Percentiles rank a stretch among this genome's conserved stretches.
Conservation (phyloP, 768 basidiomycete genomes). For the Clitopilus hobsonii region DNA sequence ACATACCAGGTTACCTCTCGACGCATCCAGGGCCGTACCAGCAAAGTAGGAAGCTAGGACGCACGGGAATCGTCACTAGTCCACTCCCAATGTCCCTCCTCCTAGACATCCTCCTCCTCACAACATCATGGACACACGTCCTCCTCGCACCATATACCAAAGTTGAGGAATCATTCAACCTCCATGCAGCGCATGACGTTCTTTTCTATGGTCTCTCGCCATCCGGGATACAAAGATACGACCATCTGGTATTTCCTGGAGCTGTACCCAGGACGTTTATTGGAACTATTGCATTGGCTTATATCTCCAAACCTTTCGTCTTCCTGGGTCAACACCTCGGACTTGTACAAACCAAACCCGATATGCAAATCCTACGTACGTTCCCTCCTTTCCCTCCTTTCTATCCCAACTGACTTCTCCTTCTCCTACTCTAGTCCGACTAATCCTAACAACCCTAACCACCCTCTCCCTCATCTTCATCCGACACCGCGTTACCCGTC, state of each 20-base stretch:
- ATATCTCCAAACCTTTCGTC: background rate
- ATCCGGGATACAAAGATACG: constrained; percentile 37
- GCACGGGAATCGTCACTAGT: no score
- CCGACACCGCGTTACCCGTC: constrained; percentile 51
- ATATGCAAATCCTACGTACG: constrained; percentile 70
- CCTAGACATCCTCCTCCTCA: background rate
- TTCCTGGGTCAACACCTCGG: constrained; percentile 11
- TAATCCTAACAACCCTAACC: constrained; percentile 65
- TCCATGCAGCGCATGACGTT: constrained; percentile 88
- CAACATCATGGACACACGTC: constrained; percentile 60
- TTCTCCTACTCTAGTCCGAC: constrained; percentile 51
- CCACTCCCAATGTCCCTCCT: no score
- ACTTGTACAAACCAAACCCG: constrained; percentile 41
- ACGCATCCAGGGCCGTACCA: no score
- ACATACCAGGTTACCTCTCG: no score
- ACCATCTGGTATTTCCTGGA: background rate
- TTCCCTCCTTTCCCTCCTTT: constrained; percentile 4
- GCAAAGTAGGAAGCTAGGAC: no score
- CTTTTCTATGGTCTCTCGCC: constrained; percentile 46
- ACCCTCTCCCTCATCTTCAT: constrained; percentile 59
- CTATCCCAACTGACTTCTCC: background rate
- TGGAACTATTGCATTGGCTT: background rate
- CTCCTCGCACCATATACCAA: constrained; percentile 85
- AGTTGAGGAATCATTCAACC: constrained; percentile 95
- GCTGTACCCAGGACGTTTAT: background rate